Base-by-base conservation (phyloP, 768 basidiomycete genomes). In the Pleurotus platypus region DNA sequence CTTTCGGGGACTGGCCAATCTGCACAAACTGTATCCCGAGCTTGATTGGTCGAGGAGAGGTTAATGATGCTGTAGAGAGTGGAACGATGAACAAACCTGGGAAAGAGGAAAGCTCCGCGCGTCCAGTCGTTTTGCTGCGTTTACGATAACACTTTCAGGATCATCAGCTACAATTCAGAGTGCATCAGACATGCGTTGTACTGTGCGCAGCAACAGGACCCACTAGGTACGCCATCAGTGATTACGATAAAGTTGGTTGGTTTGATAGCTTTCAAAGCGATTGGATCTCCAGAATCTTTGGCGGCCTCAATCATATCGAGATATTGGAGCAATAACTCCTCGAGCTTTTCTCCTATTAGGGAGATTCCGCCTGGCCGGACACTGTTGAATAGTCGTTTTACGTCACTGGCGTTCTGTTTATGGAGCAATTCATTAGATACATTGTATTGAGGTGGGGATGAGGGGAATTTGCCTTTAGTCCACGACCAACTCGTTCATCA, bases 21-120 rank as follows among this genome's bases (percentile, higher is more conserved):
- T 90, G 89, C 1, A 91, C 79, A 50, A 91, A 87, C 60, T 88
- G 86, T 24, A 89, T 79, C 0, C 87, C 85, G 15, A 88, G 73
- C 79, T 88, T 1, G n/a, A 27, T 22, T n/a, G 42, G 42, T 45
- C 7, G 46, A 37, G 27, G 8, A 22, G 55, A 20, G 55, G 43
- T 43, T 15, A 38, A 26, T n/a, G 13, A 18, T 26, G 9, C 38
- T 3, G 47, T 12, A 37, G 26, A 27, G 15, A 51, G 27, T 7
- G n/a, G 24, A 42, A 40, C 16, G 48, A 40, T 15, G 3, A 37
- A 58, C 57, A 56, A 6, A 86, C 79, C 73, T 87, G 86, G 7
- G 73, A 69, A 8, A 83, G 69, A 0, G 84, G 83, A 61, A 75
- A 79, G 46, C 79, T 67, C 1, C 75, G 73, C 3, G 68, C 70